These are phyloP conservation scores for Penicillium olsonii DNA, from an alignment of 2,329 filamentous ascomycete genomes.

Conservation along the genomic window DNA sequence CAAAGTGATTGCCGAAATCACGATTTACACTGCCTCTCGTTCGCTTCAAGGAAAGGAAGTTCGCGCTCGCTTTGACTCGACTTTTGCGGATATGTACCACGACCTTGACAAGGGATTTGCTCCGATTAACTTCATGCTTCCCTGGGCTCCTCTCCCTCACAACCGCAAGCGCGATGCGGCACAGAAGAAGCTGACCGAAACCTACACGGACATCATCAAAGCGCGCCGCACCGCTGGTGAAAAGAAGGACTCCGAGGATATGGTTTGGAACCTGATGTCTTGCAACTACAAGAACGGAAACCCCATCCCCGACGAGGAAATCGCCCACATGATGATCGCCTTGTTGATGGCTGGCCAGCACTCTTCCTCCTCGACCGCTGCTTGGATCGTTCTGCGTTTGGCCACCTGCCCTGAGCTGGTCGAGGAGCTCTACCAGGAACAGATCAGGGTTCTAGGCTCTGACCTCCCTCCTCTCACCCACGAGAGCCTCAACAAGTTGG, in stretches of 20 bases:
- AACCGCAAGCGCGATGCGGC: slow-evolving; percentile 80
- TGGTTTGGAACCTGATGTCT: slow-evolving; percentile 89
- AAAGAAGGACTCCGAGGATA: slow-evolving; percentile 65
- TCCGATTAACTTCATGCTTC: slow-evolving; percentile 85
- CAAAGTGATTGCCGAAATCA: slow-evolving; percentile 78
- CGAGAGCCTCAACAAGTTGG: slow-evolving; percentile 75
- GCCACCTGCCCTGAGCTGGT: slow-evolving; percentile 76
- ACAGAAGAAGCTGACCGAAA: slow-evolving; percentile 75
- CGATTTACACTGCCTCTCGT: slow-evolving; percentile 85
- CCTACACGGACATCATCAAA: slow-evolving; percentile 80
- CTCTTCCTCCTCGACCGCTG: slow-evolving; percentile 78
- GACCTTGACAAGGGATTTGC: slow-evolving; percentile 89
- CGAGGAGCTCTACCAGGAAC: slow-evolving; percentile 82
- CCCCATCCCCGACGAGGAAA: slow-evolving; percentile 76
- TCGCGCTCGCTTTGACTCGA: slow-evolving; percentile 75
- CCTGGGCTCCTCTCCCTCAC: slow-evolving; percentile 86
- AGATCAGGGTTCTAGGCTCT: slow-evolving; percentile 69
- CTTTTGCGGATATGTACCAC: slow-evolving; percentile 80
- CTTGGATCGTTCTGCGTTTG: slow-evolving; percentile 82
- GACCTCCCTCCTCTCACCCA: slow-evolving; percentile 74
- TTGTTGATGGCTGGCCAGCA: slow-evolving; percentile 91
- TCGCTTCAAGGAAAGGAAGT: slow-evolving; percentile 83
- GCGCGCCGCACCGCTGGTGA: slow-evolving; percentile 62
- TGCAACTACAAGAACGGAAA: slow-evolving; percentile 81
- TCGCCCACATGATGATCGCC: slow-evolving; percentile 93